phyloP scores from a whole-genome alignment of 73 alveolate species.

The Blepharisma stoltei region DNA sequence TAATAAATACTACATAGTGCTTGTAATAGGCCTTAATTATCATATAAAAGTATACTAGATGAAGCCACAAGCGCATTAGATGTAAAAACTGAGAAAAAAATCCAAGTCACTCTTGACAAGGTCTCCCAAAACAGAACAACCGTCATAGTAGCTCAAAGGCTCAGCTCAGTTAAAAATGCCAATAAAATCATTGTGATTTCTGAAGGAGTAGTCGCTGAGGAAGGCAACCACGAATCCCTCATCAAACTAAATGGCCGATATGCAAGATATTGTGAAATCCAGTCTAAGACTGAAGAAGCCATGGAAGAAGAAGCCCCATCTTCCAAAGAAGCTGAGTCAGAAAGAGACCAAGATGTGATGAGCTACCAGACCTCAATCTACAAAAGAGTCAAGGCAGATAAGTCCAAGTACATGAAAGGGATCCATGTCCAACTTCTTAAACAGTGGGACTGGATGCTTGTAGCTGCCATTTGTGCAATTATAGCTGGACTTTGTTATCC shows the following conservation, averaged over 20 bases:
- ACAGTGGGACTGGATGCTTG: not conserved
- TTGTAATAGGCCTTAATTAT: too few relatives aligned
- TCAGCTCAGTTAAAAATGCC: conserved; percentile 66
- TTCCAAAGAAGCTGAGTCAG: not conserved
- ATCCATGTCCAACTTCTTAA: too few relatives aligned
- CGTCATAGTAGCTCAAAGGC: conserved; percentile 71
- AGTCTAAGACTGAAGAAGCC: not conserved
- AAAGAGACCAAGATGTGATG: not conserved
- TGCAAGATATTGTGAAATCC: not conserved
- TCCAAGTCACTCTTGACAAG: not conserved
- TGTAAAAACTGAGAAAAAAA: not conserved
- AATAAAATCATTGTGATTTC: conserved; percentile 57
- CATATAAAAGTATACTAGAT: too few relatives aligned
- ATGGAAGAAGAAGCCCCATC: not conserved
- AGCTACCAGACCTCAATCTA: not conserved
- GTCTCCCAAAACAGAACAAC: conserved; percentile 44
- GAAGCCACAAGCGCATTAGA: conserved; percentile 5
- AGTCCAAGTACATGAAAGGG: not conserved
- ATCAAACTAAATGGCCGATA: conserved; percentile 56
- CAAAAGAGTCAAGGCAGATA: not conserved
- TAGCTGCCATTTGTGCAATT: not conserved
- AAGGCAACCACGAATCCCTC: conserved; percentile 66
- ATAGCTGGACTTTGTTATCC: not conserved
- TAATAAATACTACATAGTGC: too few relatives aligned
- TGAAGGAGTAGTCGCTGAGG: conserved; percentile 61